Evolutionary conservation across 352 stramenopile genomes (phyloP).

Genomic region (Phytophthora colocasiae): DNA sequence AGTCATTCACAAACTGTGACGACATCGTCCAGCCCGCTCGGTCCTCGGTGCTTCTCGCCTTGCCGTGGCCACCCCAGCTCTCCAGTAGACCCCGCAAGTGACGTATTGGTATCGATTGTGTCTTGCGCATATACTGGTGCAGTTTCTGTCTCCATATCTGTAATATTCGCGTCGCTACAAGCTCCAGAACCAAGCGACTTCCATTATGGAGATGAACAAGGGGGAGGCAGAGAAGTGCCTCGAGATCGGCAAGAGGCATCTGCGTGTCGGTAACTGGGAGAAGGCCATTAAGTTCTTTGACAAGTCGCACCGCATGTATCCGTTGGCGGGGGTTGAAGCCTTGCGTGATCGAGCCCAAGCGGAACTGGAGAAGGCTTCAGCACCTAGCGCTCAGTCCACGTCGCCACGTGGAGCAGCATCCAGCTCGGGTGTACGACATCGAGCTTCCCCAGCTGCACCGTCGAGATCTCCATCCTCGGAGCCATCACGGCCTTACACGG

Average conservation of each 20-base stretch:
- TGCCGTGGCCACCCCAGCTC: neutral
- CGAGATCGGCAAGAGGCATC: slow-evolving; percentile 89
- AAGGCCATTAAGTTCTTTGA: slow-evolving; percentile 94
- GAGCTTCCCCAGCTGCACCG: slow-evolving; percentile 37
- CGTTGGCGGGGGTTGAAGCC: slow-evolving; percentile 83
- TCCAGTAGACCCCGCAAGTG: neutral
- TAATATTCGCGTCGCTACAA: slow-evolving; percentile 14
- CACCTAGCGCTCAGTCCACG: slow-evolving; percentile 31
- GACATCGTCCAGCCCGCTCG: slow-evolving; percentile 10
- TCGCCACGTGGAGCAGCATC: slow-evolving; percentile 35
- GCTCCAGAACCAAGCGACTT: neutral
- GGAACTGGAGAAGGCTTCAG: slow-evolving; percentile 61
- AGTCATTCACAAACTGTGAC: slow-evolving; percentile 27
- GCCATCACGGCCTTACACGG: slow-evolving; percentile 69
- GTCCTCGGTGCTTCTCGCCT: slow-evolving; percentile 16
- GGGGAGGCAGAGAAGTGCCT: slow-evolving; percentile 93
- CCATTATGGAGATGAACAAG: slow-evolving; percentile 92
- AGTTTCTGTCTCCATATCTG: slow-evolving; percentile 9
- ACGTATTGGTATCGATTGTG: slow-evolving; percentile 4
- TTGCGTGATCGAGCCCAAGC: slow-evolving; percentile 76
- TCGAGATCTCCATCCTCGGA: slow-evolving; percentile 50
- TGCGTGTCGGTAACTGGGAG: slow-evolving; percentile 85
- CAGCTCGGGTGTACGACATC: slow-evolving; percentile 35
- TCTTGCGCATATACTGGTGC: slow-evolving; percentile 17
- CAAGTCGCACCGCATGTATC: slow-evolving; percentile 91